Evolutionary conservation across 2,329 filamentous ascomycete species (phyloP), one percentile per base, ranked within the genome.

Genomic region (Allantophomopsis cytisporea): DNA sequence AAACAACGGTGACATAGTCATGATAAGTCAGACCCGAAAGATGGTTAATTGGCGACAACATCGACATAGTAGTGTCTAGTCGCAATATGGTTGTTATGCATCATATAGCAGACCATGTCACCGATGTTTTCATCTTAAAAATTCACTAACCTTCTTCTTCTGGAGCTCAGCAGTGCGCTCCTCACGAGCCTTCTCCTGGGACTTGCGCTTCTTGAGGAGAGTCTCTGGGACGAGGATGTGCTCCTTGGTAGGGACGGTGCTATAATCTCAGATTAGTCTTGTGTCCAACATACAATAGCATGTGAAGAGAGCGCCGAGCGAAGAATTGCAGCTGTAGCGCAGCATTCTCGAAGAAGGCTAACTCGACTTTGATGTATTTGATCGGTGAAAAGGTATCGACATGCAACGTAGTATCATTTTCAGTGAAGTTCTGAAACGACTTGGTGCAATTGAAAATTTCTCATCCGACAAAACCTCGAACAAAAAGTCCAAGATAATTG

Each of bases 141-240:
- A 37, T 43, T 40, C 37, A 48, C 45, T 40, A 43, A 96, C 91
- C 74, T 85, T 76, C 68, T 80, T 83, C 76, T 94, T 83, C 68
- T 87, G 76, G 52, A 78, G 65, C 59, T 84, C 83, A 51, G 83
- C 75, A 54, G 74, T 67, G 64, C 80, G 82, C 70, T 89, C 84
- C 66, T 91, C 88, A 66, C 88, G 84, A 65, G 88, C 87, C 80
- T 95, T 94, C 80, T 98, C 91, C 73, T 95, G 89, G 67, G 79
- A 86, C 87, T 98, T 98, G 75, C 91, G 85, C 86, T 98, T 98
- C 84, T 98, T 98, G 68, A 98, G 80, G 61, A 98, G 85, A 59
- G 91, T 98, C 85, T 98, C 91, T 56, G 91, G 91, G 63, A 96
- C 86, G 65, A 96, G 76, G 65, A 98, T 80, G 67, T 96, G 83